Percentiles rank a stretch among this genome's conserved stretches.
Evolutionary conservation across 2,329 filamentous ascomycete genomes (phyloP).

Genomic region (Dactylellina leptospora): DNA sequence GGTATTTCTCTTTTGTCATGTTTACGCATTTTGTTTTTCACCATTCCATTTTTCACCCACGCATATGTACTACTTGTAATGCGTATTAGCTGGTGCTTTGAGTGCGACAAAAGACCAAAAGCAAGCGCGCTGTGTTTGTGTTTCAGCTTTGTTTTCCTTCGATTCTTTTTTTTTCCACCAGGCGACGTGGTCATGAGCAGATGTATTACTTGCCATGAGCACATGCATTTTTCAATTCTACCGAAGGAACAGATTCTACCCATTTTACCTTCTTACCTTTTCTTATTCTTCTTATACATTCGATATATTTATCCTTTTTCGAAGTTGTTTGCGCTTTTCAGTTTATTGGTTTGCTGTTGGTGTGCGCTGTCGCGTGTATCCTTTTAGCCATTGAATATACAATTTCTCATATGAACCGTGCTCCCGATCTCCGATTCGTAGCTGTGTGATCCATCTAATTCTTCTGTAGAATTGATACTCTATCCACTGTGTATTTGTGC

Average conservation of each 20-base stretch:
- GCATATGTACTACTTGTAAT: constrained; percentile 48
- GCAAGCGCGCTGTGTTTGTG: constrained; percentile 17
- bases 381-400: constrained; percentile 13
- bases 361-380: constrained; percentile 41
- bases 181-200: constrained; percentile 35
- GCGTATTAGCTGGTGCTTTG: constrained; percentile 29
- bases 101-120: constrained; percentile 22
- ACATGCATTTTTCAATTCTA: constrained; percentile 31
- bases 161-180: constrained; percentile 8
- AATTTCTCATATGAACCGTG: too few relatives aligned
- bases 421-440: too few relatives aligned
- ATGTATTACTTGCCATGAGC: constrained; percentile 31
- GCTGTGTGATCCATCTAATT: too few relatives aligned
- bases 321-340: neutral
- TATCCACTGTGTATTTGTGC: too few relatives aligned
- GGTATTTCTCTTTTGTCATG: constrained; percentile 26
- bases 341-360: constrained; percentile 9
- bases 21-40: constrained; percentile 8
- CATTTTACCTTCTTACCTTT: constrained; percentile 7
- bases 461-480: too few relatives aligned
- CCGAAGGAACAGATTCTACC: constrained; percentile 33
- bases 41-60: constrained; percentile 10
- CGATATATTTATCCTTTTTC: constrained; percentile 3
- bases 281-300: neutral
- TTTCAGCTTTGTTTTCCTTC: neutral